These are phyloP conservation scores for Fusarium napiforme DNA, from an alignment of 2,329 filamentous ascomycete species.

Conservation along the genomic window DNA sequence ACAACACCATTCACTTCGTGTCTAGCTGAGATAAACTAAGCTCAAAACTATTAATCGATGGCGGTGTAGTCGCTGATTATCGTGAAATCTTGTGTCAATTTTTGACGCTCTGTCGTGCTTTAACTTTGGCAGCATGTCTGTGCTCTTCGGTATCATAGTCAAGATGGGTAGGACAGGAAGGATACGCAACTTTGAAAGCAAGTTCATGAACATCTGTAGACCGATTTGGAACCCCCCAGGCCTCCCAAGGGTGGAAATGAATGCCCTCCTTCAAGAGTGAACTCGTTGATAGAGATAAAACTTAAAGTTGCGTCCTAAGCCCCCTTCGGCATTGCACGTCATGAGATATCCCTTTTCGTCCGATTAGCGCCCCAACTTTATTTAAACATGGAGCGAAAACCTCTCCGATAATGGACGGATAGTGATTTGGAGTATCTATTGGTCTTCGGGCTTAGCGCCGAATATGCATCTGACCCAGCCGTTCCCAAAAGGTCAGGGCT, in stretches of 20 bases:
- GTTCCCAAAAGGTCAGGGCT: background rate
- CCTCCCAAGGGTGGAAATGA: no score
- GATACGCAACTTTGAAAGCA: no score
- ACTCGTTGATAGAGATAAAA: background rate
- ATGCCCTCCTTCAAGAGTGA: background rate
- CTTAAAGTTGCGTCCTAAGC: background rate
- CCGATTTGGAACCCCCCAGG: accelerated
- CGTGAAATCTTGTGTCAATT: no score
- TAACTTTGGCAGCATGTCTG: no score
- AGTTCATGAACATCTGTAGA: no score
- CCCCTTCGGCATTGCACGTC: background rate
- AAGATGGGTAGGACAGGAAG: no score
- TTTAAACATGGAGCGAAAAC: background rate
- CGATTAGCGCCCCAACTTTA: background rate
- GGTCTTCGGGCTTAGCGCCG: background rate
- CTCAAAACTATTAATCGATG: no score
- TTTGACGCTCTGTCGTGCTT: no score
- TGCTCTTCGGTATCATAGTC: no score
- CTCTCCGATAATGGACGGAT: background rate
- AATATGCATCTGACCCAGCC: background rate
- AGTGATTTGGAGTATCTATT: background rate
- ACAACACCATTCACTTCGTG: background rate
- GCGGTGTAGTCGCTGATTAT: no score
- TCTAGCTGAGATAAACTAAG: no score
- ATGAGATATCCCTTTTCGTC: background rate